phyloP scores from a whole-genome alignment of 176 grass and related monocot genomes.

The Tuctoria greenei region DNA sequence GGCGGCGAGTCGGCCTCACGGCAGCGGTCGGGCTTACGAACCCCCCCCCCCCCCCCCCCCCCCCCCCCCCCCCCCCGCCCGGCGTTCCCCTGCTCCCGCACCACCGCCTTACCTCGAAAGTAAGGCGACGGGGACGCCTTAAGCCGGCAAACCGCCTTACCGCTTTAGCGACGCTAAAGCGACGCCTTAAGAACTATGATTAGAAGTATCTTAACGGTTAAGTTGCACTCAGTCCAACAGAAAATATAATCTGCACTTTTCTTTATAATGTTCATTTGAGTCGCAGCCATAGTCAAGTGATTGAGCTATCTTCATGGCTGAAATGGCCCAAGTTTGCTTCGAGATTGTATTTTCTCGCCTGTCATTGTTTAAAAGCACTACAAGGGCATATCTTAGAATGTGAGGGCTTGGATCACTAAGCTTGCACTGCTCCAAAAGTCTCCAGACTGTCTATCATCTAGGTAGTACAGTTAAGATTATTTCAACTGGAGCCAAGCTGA shows the following conservation, averaged over 20 bases:
- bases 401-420: background rate
- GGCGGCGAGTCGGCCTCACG: no score
- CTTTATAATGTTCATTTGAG: background rate
- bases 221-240: conserved; percentile 9
- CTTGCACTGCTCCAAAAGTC: conserved; percentile 1
- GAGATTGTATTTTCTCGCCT: conserved; percentile 22
- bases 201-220: conserved; percentile 15
- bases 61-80: no score
- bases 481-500: conserved; percentile 16
- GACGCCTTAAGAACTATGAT: no score
- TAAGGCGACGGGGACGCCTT: no score
- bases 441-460: background rate
- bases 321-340: conserved; percentile 10
- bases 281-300: background rate
- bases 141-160: no score
- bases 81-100: no score
- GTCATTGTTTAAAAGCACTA: background rate
- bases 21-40: no score
- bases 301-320: conserved; percentile 9
- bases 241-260: conserved; percentile 18
- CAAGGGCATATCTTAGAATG: conserved; percentile 11
- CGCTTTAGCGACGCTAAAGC: no score
- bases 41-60: no score
- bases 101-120: no score
- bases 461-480: conserved; percentile 2